Conservation (phyloP, 2,329 filamentous ascomycete species). For the Allantophomopsis lycopodina region DNA sequence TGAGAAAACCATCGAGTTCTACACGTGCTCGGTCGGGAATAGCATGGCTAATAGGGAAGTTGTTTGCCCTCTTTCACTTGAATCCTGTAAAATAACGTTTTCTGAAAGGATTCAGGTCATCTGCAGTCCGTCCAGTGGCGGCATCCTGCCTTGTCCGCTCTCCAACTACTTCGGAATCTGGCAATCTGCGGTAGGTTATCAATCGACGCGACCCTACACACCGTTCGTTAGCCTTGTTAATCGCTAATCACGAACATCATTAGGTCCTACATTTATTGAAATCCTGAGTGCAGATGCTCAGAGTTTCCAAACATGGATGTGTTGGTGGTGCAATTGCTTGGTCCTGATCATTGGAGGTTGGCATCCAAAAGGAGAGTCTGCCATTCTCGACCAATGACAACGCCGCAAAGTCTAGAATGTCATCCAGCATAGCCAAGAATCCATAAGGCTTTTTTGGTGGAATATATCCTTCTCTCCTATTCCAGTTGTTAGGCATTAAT, state of each 20-base stretch:
- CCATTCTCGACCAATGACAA: conserved; percentile 66
- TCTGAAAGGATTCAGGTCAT: conserved; percentile 56
- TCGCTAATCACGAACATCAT: background rate
- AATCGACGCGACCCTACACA: conserved; percentile 68
- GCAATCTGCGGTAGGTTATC: conserved; percentile 68
- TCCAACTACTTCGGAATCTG: conserved; percentile 38
- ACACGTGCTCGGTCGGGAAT: too few species aligned
- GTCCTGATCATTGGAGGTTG: conserved; percentile 69
- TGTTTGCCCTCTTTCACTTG: conserved; percentile 6
- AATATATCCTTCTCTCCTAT: conserved; percentile 52
- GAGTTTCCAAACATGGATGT: conserved; percentile 61
- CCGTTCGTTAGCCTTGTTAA: conserved; percentile 8
- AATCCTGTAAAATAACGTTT: conserved; percentile 31
- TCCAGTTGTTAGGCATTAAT: conserved; percentile 2
- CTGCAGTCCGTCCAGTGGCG: conserved; percentile 34
- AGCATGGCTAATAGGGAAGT: too few species aligned
- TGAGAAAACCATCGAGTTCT: too few species aligned
- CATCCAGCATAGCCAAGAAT: conserved; percentile 78
- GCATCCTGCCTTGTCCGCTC: conserved; percentile 17
- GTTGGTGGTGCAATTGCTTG: conserved; percentile 63
- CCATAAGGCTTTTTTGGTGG: conserved; percentile 87
- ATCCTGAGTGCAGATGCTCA: conserved; percentile 66
- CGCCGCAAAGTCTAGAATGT: conserved; percentile 74
- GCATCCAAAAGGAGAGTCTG: conserved; percentile 92
- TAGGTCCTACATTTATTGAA: conserved; percentile 69